phyloP scores from a whole-genome alignment of 129 eudicot genomes.

The Arctium minus region DNA sequence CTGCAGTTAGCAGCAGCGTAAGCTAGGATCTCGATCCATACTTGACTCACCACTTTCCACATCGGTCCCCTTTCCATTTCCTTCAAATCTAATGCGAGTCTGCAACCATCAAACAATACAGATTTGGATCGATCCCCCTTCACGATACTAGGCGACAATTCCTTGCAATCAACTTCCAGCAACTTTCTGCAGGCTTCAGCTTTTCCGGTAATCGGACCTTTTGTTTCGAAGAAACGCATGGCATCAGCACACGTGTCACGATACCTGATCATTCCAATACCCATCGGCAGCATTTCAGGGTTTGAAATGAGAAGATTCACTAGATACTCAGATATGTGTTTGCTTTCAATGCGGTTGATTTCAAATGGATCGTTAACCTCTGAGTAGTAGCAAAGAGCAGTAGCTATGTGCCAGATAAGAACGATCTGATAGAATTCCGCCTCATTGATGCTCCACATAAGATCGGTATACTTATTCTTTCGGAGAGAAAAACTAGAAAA shows the following conservation, averaged over 20 bases:
- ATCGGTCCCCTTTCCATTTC: conserved; percentile 4
- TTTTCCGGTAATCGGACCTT: background rate
- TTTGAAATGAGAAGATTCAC: conserved; percentile 28
- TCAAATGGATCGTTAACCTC: conserved; percentile 5
- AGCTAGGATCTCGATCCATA: background rate
- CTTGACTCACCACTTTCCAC: conserved; percentile 25
- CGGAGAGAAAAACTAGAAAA: background rate
- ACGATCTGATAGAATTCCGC: conserved; percentile 42
- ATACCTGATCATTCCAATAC: conserved; percentile 41
- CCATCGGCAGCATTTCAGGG: conserved; percentile 45
- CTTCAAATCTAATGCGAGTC: conserved; percentile 15
- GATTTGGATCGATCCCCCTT: conserved; percentile 48
- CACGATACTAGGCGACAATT: conserved; percentile 28
- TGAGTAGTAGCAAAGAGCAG: conserved; percentile 42
- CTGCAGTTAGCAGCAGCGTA: background rate
- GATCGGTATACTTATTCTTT: background rate
- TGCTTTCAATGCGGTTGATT: conserved; percentile 22
- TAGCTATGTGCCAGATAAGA: conserved; percentile 64
- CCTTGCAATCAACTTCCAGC: conserved; percentile 30
- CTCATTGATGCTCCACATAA: conserved; percentile 18
- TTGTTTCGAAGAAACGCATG: conserved; percentile 26
- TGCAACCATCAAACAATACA: conserved; percentile 40
- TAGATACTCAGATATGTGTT: conserved; percentile 35
- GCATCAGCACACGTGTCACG: conserved; percentile 47
- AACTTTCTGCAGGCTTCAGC: conserved; percentile 27